Evolutionary conservation across 1,284 basidiomycete genomes (phyloP).

Genomic region (Inonotus obliquus): DNA sequence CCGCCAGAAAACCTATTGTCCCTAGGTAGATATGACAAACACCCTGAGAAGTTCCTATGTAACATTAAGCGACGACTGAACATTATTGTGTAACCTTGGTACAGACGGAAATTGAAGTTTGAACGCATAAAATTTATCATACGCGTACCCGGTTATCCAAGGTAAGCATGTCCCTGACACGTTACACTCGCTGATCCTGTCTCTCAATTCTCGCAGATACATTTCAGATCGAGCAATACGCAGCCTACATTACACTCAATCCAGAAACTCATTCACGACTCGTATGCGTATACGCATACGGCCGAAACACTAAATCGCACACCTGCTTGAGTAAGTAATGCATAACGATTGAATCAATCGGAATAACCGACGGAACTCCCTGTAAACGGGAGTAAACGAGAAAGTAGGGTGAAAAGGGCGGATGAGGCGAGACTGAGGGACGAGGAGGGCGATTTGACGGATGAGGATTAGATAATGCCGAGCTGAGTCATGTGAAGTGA

Average conservation of each 20-base stretch:
- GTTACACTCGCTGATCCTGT: not conserved
- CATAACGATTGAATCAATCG: too few relatives aligned
- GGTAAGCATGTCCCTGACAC: conserved; percentile 37
- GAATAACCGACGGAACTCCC: too few relatives aligned
- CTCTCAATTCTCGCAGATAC: not conserved
- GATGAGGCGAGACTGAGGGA: not conserved
- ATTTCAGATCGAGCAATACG: conserved; percentile 79
- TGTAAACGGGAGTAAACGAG: not conserved
- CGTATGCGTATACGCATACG: too few relatives aligned
- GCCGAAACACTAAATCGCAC: not conserved
- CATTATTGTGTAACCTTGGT: conserved; percentile 88
- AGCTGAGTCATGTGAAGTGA: not conserved
- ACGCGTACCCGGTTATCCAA: conserved; percentile 78
- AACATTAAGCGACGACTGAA: conserved; percentile 80
- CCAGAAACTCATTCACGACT: conserved; percentile 66
- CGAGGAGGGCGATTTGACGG: not conserved
- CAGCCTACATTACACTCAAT: conserved; percentile 62
- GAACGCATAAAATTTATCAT: conserved; percentile 90
- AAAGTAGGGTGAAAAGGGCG: not conserved
- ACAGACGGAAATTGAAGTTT: conserved; percentile 87
- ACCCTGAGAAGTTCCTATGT: conserved; percentile 73
- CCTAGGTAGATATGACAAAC: conserved; percentile 40
- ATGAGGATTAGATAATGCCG: not conserved
- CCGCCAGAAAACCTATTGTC: not conserved
- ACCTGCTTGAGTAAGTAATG: not conserved